Conservation (phyloP, 345 rosid species). For the Psidium friedrichsthalianum region DNA sequence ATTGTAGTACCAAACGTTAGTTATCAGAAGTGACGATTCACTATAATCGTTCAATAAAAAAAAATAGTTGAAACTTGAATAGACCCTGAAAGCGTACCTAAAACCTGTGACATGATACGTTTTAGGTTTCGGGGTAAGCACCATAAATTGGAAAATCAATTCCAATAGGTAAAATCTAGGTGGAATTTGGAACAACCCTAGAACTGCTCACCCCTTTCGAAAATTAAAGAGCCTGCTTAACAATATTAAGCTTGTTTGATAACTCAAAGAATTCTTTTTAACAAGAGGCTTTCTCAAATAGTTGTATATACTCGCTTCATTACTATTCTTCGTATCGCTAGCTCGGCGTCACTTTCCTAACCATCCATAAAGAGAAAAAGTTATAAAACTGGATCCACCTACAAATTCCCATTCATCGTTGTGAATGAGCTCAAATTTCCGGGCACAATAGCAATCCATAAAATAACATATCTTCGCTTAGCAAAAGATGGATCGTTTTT, state of each 20-base stretch:
- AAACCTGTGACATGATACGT: too few species aligned
- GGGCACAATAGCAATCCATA: accelerated
- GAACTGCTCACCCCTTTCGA: accelerated
- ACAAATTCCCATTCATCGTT: background rate
- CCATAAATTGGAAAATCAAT: too few species aligned
- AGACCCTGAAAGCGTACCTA: too few species aligned
- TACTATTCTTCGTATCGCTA: too few species aligned
- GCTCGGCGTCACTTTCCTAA: background rate
- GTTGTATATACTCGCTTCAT: background rate
- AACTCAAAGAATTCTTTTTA: background rate
- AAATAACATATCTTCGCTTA: background rate
- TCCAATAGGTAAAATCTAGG: accelerated
- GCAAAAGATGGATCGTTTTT: background rate
- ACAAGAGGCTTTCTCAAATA: background rate
- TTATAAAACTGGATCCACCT: background rate
- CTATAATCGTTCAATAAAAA: too few species aligned
- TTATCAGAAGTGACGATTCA: too few species aligned
- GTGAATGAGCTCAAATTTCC: background rate
- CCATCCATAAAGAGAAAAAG: background rate
- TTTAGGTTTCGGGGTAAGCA: too few species aligned
- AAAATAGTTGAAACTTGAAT: too few species aligned
- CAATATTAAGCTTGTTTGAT: background rate
- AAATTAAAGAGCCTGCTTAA: accelerated
- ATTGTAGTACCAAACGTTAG: too few species aligned
- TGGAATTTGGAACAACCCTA: accelerated